Evolutionary conservation across 768 basidiomycete genomes (phyloP).

Genomic region (Erythrobasidium yunnanense): DNA sequence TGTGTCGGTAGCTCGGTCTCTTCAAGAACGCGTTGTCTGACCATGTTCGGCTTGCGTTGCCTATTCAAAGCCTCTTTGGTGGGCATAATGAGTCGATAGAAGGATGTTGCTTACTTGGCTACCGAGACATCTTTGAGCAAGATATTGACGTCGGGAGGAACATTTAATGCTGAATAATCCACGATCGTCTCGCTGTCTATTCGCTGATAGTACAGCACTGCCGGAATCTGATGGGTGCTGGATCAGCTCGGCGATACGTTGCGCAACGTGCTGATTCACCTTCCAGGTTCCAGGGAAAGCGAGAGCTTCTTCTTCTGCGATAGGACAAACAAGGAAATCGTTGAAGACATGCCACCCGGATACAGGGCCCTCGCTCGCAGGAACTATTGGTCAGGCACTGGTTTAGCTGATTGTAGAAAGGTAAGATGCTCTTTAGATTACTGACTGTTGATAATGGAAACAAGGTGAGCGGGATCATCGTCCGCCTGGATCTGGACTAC

Average conservation of each 20-base stretch:
- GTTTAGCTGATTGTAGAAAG: too few species aligned
- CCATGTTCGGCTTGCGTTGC: conserved; percentile 58
- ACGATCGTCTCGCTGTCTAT: conserved; percentile 52
- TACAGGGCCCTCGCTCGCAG: conserved; percentile 48
- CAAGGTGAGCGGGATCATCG: conserved; percentile 65
- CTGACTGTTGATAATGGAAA: conserved; percentile 61
- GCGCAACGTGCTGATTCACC: conserved; percentile 46
- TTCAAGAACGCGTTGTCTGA: conserved; percentile 66
- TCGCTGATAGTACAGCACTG: conserved; percentile 81
- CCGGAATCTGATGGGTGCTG: conserved; percentile 54
- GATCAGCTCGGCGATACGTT: background rate
- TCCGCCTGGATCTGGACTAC: conserved; percentile 68
- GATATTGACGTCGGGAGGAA: conserved; percentile 60
- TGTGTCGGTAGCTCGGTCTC: conserved; percentile 68
- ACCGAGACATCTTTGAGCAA: conserved; percentile 65
- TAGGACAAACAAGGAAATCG: conserved; percentile 78
- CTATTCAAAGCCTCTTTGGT: conserved; percentile 43
- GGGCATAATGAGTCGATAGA: background rate
- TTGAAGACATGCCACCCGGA: conserved; percentile 87
- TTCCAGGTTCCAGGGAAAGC: conserved; percentile 87
- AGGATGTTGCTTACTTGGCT: conserved; percentile 51
- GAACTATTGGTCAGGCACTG: too few species aligned
- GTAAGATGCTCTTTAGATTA: background rate
- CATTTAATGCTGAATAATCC: conserved; percentile 57
- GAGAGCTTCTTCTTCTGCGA: conserved; percentile 75